Evolutionary conservation across 1,284 basidiomycete species (phyloP).

Genomic region (Leccinum brunneo-olivaceum): DNA sequence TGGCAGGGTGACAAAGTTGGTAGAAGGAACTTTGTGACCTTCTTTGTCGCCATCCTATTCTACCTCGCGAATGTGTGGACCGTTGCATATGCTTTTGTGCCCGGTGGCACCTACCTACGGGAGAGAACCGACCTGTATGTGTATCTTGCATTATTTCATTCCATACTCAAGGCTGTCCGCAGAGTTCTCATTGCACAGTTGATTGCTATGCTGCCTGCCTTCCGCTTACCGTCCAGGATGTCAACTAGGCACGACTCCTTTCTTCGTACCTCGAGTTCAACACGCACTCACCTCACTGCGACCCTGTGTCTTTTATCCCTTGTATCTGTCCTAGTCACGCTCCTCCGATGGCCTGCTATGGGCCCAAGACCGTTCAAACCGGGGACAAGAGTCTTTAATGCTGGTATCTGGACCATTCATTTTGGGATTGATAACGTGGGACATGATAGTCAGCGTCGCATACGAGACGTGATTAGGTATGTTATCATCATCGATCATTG

Average conservation of each 20-base stretch:
- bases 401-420: conserved; percentile 91
- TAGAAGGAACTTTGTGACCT: conserved; percentile 48
- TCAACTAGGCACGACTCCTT: not conserved
- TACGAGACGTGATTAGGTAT: conserved; percentile 66
- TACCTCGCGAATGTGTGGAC: conserved; percentile 74
- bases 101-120: conserved; percentile 72
- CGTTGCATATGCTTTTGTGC: conserved; percentile 92
- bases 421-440: conserved; percentile 84
- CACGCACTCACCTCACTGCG: conserved; percentile 22
- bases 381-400: conserved; percentile 68
- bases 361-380: conserved; percentile 57
- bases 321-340: conserved; percentile 45
- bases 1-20: conserved; percentile 33
- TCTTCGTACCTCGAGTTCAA: conserved; percentile 11
- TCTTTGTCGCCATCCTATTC: conserved; percentile 61
- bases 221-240: conserved; percentile 33
- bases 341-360: conserved; percentile 45
- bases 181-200: conserved; percentile 52
- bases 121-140: conserved; percentile 74
- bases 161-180: not conserved
- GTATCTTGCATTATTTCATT: not conserved
- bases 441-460: conserved; percentile 75
- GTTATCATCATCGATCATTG: conserved; percentile 17
- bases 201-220: conserved; percentile 42
- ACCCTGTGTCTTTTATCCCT: conserved; percentile 42